Base-by-base conservation (phyloP, 352 stramenopile genomes). In the Aphanomyces astaci region DNA sequence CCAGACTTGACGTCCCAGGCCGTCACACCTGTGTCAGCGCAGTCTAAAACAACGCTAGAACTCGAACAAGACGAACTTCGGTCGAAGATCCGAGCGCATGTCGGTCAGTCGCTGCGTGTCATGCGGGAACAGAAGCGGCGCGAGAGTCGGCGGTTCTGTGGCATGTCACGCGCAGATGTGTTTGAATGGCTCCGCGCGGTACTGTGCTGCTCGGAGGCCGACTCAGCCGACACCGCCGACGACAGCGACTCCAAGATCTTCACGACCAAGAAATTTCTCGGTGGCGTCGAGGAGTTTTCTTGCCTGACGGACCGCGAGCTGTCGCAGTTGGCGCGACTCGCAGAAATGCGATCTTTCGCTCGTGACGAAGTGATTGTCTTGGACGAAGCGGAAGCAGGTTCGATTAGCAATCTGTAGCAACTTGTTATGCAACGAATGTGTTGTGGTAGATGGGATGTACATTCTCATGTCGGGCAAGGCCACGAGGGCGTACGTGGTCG, bases 241-340 rank as follows among this genome's bases (percentile, higher is more conserved):
- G 77, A 76, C 43, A 72, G 63, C 49, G 79, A 87, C 70, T 73
- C 77, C 2, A 83, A 83, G 64, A 75, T 84, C 62, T 53, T 77
- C 17, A 77, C 77, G 0, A 78, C 76, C 53, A 83, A 81, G 73
- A 79, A 80, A 66, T 87, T 84, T 60, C 75, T 87, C 25, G 69
- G 69, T 1, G 79, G 77, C 32, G 76, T 87, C 69, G 77, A 83
- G 19, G 77, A 78, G 28, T 83, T 87, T 63, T 66, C 77, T n/a
- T 75, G 79, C 63, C 76, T 87, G 63, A 81, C 76, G 22, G 74
- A 83, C 30, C 79, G 82, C 63, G 77, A 87, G 39, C 71, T 87
- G 36, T 77, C 72, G 51, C 79, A 87, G 65, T 76, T 84, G 46
- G 77, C 77, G 15, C 72, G 71, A 4, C 74, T 83, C 30, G 75